Base-by-base conservation (phyloP, 2,329 filamentous ascomycete genomes). In the Verticillium zaregamsianum region DNA sequence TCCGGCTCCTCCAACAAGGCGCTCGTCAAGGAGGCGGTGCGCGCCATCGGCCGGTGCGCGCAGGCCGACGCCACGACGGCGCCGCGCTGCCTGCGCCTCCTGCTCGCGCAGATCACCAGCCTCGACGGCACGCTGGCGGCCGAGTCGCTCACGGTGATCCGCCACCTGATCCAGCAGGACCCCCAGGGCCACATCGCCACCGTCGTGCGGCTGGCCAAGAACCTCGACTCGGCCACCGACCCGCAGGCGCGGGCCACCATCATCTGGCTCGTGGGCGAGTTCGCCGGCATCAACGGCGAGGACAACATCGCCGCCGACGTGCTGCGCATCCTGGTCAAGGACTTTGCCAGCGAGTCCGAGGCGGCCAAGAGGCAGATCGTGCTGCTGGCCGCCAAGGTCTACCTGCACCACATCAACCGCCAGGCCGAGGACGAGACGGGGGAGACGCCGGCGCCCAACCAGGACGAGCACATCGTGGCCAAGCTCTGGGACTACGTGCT, bases 261-360 rank as follows among this genome's bases (percentile, higher is more conserved):
- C 65, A 90, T 99, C 68, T 99, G 95, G 95, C 86, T 99, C 0
- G 93, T 98, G 0, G 95, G 95, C 55, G 95, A 99, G 74, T 98
- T 96, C 69, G 87, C 94, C 0, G 92, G 92, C 0, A 76, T 90
- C 3, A 87, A 92, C 61, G 85, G 89, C 11, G 89, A 93, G 63
- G 89, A 95, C 72, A 96, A 96, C 69, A 94, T 99, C 64, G 95
- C 95, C 0, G 89, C 94, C 0, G 95, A 99, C 70, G 93, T 98
- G 7, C 79, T 98, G 37, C 87, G 95, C 8, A 94, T 98, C 54
- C 79, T 99, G 2, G 84, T 93, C 55, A 94, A 93, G 73, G 90
- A 89, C 20, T 99, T 98, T 71, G 81, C 88, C 1, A 87, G 88
- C 64, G 95, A 99, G 76, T 88, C 88, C 1, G 93, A 97, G 71